These are phyloP conservation scores for Talaromyces verruculosus DNA, from an alignment of 2,329 filamentous ascomycete genomes.

Conservation along the genomic window DNA sequence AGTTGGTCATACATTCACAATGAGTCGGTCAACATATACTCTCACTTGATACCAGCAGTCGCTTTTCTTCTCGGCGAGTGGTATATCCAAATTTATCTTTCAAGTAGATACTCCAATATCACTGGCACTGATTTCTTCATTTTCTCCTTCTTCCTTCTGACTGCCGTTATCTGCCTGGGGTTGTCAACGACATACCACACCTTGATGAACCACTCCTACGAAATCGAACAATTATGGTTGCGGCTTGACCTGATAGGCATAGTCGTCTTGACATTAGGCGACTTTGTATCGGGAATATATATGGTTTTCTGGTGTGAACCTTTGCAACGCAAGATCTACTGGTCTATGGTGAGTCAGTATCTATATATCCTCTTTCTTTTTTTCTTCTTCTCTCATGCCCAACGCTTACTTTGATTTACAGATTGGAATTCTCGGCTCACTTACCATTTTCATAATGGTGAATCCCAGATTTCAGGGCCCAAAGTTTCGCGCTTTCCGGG, in stretches of 20 bases:
- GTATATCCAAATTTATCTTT: slow-evolving; percentile 21
- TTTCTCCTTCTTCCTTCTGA: slow-evolving; percentile 25
- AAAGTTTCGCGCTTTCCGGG: slow-evolving; percentile 32
- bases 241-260: slow-evolving; percentile 38
- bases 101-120: slow-evolving; percentile 14
- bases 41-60: slow-evolving; percentile 49
- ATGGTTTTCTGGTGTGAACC: slow-evolving; percentile 39
- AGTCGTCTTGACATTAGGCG: slow-evolving; percentile 34
- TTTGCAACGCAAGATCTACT: slow-evolving; percentile 32
- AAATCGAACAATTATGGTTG: slow-evolving; percentile 28
- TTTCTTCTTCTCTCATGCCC: too few relatives aligned
- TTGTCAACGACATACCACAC: slow-evolving; percentile 36
- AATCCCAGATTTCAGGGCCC: slow-evolving; percentile 35
- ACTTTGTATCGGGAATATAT: slow-evolving; percentile 38
- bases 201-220: slow-evolving; percentile 35
- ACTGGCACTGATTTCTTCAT: slow-evolving; percentile 23
- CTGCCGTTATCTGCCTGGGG: slow-evolving; percentile 38
- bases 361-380: background rate
- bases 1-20: slow-evolving; percentile 49
- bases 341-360: slow-evolving; percentile 34
- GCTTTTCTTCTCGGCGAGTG: slow-evolving; percentile 14
- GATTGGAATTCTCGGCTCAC: slow-evolving; percentile 33
- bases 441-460: slow-evolving; percentile 36
- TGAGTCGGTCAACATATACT: slow-evolving; percentile 48
- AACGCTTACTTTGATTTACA: slow-evolving; percentile 16